Evolutionary conservation across 1,284 basidiomycete genomes (phyloP).

Genomic region (Tranzscheliella williamsii): DNA sequence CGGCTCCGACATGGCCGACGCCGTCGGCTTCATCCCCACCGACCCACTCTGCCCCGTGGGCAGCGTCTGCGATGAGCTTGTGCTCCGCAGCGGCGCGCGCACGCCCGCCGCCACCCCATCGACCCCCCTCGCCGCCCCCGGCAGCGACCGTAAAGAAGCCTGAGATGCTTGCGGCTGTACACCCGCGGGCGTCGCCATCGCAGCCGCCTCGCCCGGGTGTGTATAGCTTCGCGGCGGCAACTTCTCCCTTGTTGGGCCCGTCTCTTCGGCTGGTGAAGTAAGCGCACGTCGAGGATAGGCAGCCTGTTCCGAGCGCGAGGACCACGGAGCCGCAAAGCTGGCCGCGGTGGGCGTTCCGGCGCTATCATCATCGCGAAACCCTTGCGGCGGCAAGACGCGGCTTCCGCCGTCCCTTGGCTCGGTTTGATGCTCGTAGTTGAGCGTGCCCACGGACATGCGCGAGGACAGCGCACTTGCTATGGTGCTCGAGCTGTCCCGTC

Average conservation of each 20-base stretch:
- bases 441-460: conserved; percentile 35
- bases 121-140: background rate
- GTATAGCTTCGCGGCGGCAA: background rate
- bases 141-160: conserved; percentile 12
- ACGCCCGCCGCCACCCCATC: background rate
- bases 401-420: background rate
- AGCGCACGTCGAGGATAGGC: background rate
- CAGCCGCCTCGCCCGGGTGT: background rate
- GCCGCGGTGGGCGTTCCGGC: background rate
- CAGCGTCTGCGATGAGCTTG: conserved; percentile 18
- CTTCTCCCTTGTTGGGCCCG: background rate
- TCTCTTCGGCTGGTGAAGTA: background rate
- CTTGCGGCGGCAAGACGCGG: no score
- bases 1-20: conserved; percentile 3
- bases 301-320: background rate
- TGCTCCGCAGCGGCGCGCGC: conserved; percentile 14
- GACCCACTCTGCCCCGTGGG: conserved; percentile 1
- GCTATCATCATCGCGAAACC: background rate
- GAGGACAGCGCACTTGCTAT: conserved; percentile 34
- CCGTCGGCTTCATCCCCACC: conserved; percentile 17
- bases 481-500: conserved; percentile 47
- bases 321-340: background rate
- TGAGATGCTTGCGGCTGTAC: conserved; percentile 16
- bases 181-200: background rate
- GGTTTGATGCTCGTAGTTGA: conserved; percentile 14